Conservation (phyloP, 192 early-diverging fungal genomes). For the Gryganskiella cystojenkinii region DNA sequence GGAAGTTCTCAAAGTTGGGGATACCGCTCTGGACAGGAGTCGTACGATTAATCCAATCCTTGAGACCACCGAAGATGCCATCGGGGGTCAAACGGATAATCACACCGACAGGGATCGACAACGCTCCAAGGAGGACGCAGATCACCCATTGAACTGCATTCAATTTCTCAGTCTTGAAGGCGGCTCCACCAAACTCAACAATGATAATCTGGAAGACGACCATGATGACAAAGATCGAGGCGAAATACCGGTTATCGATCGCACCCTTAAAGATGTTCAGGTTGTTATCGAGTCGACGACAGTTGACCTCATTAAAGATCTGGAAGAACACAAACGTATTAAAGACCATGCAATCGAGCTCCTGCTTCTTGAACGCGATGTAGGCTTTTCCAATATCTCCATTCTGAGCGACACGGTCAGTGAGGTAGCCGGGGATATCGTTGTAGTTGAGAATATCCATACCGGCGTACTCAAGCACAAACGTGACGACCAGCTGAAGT, state of each 20-base stretch:
- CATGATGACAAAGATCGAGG: conserved; percentile 79
- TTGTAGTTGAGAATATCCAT: conserved; percentile 68
- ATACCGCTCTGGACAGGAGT: conserved; percentile 4
- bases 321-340: conserved; percentile 93
- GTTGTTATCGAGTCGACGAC: conserved; percentile 75
- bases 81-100: conserved; percentile 88
- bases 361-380: conserved; percentile 47
- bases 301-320: conserved; percentile 92
- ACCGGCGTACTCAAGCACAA: conserved; percentile 72
- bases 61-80: conserved; percentile 48
- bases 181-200: conserved; percentile 85
- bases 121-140: conserved; percentile 77
- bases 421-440: conserved; percentile 24
- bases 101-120: conserved; percentile 85
- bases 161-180: conserved; percentile 82
- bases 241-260: conserved; percentile 81
- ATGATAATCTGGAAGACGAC: conserved; percentile 87
- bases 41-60: conserved; percentile 28
- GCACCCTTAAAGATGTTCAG: conserved; percentile 90
- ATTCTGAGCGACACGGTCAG: background rate
- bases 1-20: conserved; percentile 45
- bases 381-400: background rate
- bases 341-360: conserved; percentile 83
- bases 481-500: conserved; percentile 85
- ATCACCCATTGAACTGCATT: conserved; percentile 82